Evolutionary conservation across 352 stramenopile species (phyloP), one percentile per base, ranked within the genome.

Genomic region (Pythium volutum): DNA sequence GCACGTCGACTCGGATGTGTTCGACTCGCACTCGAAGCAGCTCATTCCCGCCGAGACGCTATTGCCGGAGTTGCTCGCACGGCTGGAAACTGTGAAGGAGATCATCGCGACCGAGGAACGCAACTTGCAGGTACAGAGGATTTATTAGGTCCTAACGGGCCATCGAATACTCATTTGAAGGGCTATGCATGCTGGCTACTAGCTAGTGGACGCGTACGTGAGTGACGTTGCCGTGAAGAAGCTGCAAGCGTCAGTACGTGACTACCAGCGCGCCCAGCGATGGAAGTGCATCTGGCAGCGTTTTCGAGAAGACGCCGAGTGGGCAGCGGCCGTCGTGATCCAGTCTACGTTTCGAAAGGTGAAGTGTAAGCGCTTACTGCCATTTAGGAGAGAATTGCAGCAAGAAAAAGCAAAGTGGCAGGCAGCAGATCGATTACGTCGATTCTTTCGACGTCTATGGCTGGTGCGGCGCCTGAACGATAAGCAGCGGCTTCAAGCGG

Each of bases 1-100:
- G 3, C 56, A 79, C 43, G 67, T 90, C 4, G 77, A 88, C 59
- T 90, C 81, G 38, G 79, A 88, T 54, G 66, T 68, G 8, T 88
- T 90, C 36, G 81, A 90, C 47, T 77, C 77, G 0, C 84, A 79
- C 45, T 88, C 79, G 0, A 88, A 84, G 59, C 81, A 88, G 60
- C 74, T 88, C 26, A 69, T 90, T 26, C 68, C 73, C 1, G 70
- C 62, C 1, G 66, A 81, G 53, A 83, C 70, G 7, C 31, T 88
- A 14, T 38, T 88, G 15, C 81, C 79, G 1, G 68, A 85, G 6
- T n/a, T 90, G 5, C 64, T 55, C 25, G 46, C 47, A 16, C 70
- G 69, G 0, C 42, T 90, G 0, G 67, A 84, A 27, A 71, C 69
- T 15, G 62, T 64, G 0, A 88, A 79, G 23, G 27, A 56, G 11